Conservation (phyloP, 2,329 filamentous ascomycete genomes). For the Sporothrix humicola region DNA sequence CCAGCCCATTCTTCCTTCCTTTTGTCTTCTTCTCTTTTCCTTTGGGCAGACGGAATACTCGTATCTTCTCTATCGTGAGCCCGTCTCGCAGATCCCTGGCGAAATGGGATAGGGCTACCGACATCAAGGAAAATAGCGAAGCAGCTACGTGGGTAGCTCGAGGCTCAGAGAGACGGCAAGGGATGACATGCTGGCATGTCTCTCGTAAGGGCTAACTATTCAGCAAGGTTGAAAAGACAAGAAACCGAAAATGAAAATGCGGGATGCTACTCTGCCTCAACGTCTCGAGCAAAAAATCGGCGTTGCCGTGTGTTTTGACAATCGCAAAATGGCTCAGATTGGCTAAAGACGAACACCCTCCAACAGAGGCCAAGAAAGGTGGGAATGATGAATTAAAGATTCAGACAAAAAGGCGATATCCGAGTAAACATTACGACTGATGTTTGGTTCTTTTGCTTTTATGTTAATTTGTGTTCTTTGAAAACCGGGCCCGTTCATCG, state of each 20-base stretch:
- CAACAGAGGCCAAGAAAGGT: neutral
- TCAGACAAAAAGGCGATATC: neutral
- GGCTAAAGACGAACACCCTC: neutral
- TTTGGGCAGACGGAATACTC: neutral
- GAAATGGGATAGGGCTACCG: constrained; percentile 11
- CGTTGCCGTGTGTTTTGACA: neutral
- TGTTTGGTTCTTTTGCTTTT: neutral
- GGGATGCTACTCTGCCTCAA: neutral
- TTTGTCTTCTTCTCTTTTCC: neutral
- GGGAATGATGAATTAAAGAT: neutral
- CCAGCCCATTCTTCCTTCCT: neutral
- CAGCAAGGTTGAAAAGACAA: neutral
- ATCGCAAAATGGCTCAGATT: neutral
- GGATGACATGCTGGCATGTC: neutral
- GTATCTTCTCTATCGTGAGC: constrained; percentile 4
- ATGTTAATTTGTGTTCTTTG: neutral
- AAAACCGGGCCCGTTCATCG: neutral
- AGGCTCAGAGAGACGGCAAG: neutral
- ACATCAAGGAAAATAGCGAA: constrained; percentile 23
- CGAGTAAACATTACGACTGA: neutral
- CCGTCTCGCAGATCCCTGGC: constrained; percentile 12
- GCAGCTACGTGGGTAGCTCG: constrained; percentile 19
- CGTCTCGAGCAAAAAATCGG: neutral
- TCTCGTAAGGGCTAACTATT: neutral
- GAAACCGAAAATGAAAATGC: constrained; percentile 5